Percentiles rank a stretch among this genome's conserved stretches.
Evolutionary conservation across 768 basidiomycete species (phyloP).

Genomic region (Mycena floridula): DNA sequence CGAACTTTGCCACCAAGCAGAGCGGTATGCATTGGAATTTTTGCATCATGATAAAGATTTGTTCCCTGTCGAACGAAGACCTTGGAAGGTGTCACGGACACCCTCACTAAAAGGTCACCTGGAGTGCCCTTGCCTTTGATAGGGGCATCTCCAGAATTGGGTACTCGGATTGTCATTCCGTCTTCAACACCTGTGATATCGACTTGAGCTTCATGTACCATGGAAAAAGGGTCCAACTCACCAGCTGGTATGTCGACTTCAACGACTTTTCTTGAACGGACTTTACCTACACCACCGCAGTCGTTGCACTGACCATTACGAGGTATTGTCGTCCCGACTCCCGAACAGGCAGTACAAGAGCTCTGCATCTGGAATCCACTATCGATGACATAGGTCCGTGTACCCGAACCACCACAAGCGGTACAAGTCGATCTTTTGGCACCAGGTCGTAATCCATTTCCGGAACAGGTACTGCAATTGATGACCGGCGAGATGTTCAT

Average conservation of each 20-base stretch:
- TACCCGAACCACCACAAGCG: conserved; percentile 82
- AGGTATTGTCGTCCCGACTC: conserved; percentile 76
- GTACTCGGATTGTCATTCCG: conserved; percentile 84
- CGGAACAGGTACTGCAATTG: conserved; percentile 79
- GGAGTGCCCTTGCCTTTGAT: conserved; percentile 67
- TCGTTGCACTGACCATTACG: conserved; percentile 68
- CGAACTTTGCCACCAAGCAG: conserved; percentile 90
- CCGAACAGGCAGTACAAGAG: conserved; percentile 79
- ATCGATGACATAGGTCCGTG: conserved; percentile 83
- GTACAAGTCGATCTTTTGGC: conserved; percentile 75
- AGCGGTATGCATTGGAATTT: conserved; percentile 87
- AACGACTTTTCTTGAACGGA: conserved; percentile 71
- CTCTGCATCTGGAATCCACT: conserved; percentile 96
- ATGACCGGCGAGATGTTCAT: conserved; percentile 76
- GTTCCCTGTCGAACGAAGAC: conserved; percentile 86
- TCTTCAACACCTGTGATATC: conserved; percentile 75
- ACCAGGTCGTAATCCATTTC: conserved; percentile 82
- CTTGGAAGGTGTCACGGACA: conserved; percentile 79
- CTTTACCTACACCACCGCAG: conserved; percentile 86
- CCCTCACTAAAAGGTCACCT: conserved; percentile 84
- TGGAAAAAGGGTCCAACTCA: conserved; percentile 28
- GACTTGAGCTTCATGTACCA: conserved; percentile 4
- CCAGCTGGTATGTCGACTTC: conserved; percentile 84
- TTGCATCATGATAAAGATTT: conserved; percentile 85
- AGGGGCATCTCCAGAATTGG: conserved; percentile 79